Conservation (phyloP, 164 flowering plant species). For the Magnolia changhungtana region DNA sequence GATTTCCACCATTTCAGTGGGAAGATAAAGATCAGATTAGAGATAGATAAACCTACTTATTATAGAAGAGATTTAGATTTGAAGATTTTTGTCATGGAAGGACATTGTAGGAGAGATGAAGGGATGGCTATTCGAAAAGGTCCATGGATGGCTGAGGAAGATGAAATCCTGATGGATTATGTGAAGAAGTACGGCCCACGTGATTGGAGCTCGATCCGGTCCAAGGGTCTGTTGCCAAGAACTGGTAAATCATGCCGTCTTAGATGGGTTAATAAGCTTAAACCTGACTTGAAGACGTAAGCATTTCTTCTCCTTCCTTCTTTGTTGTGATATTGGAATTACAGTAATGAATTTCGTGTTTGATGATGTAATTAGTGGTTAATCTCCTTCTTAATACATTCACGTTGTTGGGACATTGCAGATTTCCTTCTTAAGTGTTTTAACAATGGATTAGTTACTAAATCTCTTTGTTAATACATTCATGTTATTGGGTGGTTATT, state of each 20-base stretch:
- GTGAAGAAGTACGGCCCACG: constrained; percentile 76
- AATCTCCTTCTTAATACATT: no score
- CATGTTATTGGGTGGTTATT: no score
- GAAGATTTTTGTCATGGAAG: not conserved
- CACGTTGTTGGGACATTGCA: no score
- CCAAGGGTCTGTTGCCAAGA: constrained; percentile 82
- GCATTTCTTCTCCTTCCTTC: not conserved
- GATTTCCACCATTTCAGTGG: not conserved
- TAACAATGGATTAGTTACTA: no score
- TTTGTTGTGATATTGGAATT: no score
- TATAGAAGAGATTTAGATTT: not conserved
- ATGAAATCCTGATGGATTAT: constrained; percentile 63
- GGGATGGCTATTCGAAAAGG: constrained; percentile 53
- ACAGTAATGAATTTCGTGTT: no score
- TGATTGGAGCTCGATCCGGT: constrained; percentile 99
- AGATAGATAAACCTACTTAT: not conserved
- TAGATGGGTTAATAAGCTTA: constrained; percentile 92
- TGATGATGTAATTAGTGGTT: no score
- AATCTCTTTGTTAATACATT: no score
- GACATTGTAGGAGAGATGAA: not conserved
- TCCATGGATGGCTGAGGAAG: constrained; percentile 93
- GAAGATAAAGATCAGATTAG: not conserved
- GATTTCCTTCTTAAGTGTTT: no score
- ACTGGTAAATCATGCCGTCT: constrained; percentile 98
- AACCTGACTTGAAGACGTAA: constrained; percentile 89